A percentile compares a stretch with the other conserved stretches of the same genome.
These are phyloP conservation scores for Bombardia bombarda DNA, from an alignment of 495 filamentous ascomycete species.

Conservation along the genomic window DNA sequence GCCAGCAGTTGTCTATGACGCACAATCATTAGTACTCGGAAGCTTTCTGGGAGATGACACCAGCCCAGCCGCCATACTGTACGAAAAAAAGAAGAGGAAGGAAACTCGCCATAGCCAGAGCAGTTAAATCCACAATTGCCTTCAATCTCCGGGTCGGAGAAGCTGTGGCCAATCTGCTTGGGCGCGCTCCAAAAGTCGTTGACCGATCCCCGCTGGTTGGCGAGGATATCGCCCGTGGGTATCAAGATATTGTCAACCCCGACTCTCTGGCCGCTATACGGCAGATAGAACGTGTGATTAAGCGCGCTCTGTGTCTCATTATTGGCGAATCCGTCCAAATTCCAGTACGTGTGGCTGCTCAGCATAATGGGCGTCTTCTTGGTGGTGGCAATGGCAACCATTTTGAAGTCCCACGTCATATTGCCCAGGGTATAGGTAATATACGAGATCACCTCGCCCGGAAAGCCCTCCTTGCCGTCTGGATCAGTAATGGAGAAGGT, in stretches of 20 bases:
- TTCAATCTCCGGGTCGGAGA: slow-evolving; percentile 44
- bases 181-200: slow-evolving; percentile 70
- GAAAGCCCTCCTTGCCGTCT: slow-evolving; percentile 66
- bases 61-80: not conserved
- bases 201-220: slow-evolving; percentile 48
- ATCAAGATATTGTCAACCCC: slow-evolving; percentile 70
- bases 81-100: not conserved
- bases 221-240: slow-evolving; percentile 67
- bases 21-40: not conserved
- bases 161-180: slow-evolving; percentile 66
- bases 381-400: slow-evolving; percentile 45
- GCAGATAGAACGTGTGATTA: slow-evolving; percentile 67
- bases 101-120: slow-evolving; percentile 63
- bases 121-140: slow-evolving; percentile 65
- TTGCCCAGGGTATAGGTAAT: slow-evolving; percentile 58
- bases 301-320: slow-evolving; percentile 52
- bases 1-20: slow-evolving; percentile 43
- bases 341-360: slow-evolving; percentile 70
- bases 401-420: slow-evolving; percentile 46
- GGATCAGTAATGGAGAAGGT: slow-evolving; percentile 73
- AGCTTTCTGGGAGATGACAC: too few relatives aligned
- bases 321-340: slow-evolving; percentile 70
- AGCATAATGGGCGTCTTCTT: slow-evolving; percentile 63
- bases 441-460: slow-evolving; percentile 69
- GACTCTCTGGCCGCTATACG: slow-evolving; percentile 60